Conservation (phyloP, 441 rosid genomes). For the Theobroma grandiflorum region DNA sequence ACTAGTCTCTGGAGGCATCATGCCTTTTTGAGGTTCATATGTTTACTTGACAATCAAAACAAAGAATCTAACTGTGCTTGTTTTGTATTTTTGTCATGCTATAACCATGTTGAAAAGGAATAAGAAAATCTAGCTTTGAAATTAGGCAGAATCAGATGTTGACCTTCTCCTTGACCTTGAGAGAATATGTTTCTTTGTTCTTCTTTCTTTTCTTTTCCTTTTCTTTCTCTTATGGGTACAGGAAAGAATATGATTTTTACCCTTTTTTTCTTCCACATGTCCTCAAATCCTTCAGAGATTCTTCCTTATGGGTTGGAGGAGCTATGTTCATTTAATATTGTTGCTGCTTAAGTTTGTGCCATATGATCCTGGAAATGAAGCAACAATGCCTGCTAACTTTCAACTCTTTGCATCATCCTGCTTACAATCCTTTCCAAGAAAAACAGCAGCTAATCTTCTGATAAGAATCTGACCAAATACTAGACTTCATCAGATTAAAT, state of each 20-base stretch:
- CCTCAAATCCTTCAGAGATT: slow-evolving; percentile 4
- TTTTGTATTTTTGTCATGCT: slow-evolving; percentile 19
- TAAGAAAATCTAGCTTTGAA: slow-evolving; percentile 30
- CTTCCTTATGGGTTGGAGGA: not conserved
- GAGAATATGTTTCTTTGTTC: not conserved
- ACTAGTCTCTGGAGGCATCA: slow-evolving; percentile 35
- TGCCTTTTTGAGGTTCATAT: slow-evolving; percentile 29
- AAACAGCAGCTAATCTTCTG: not conserved
- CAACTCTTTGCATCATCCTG: not conserved
- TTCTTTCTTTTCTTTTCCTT: not conserved
- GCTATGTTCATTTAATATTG: not conserved
- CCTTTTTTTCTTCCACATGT: not conserved
- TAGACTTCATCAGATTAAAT: not conserved
- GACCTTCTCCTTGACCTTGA: slow-evolving; percentile 20
- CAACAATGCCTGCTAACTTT: not conserved
- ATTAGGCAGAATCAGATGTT: slow-evolving; percentile 4
- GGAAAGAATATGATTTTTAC: not conserved
- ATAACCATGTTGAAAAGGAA: slow-evolving; percentile 16
- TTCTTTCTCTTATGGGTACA: not conserved
- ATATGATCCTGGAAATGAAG: not conserved
- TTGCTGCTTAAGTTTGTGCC: not conserved
- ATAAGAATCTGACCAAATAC: not conserved
- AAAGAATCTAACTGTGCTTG: slow-evolving; percentile 15
- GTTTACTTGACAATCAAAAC: slow-evolving; percentile 25
- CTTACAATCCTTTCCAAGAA: not conserved